Evolutionary conservation across 345 rosid genomes (phyloP).

Genomic region (Citrus maxima): DNA sequence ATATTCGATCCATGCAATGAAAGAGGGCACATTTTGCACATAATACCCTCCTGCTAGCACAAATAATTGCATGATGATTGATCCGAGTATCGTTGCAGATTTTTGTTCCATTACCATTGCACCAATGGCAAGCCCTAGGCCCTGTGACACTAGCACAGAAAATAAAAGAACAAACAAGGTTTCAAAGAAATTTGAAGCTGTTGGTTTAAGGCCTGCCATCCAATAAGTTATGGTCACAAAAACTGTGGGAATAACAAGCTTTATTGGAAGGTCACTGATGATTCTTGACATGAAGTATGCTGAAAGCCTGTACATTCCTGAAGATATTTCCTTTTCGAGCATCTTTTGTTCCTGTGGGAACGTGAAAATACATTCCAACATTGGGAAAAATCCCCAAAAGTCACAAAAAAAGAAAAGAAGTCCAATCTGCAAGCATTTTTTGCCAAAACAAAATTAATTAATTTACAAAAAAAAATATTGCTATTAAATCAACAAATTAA

Average conservation of each 20-base stretch:
- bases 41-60: slow-evolving; percentile 43
- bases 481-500: too few species aligned
- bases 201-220: slow-evolving; percentile 62
- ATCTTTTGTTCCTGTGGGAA: slow-evolving; percentile 75
- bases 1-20: slow-evolving; percentile 49
- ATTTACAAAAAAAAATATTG: too few species aligned
- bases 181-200: slow-evolving; percentile 27
- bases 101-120: slow-evolving; percentile 47
- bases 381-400: slow-evolving; percentile 72
- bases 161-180: slow-evolving; percentile 41
- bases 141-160: slow-evolving; percentile 43
- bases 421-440: slow-evolving; percentile 44
- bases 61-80: slow-evolving; percentile 37
- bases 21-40: slow-evolving; percentile 48
- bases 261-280: slow-evolving; percentile 72
- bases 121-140: slow-evolving; percentile 56
- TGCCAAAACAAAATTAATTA: too few species aligned
- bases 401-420: slow-evolving; percentile 60
- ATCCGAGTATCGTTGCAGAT: slow-evolving; percentile 34
- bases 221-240: slow-evolving; percentile 59
- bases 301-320: slow-evolving; percentile 79
- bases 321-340: slow-evolving; percentile 82
- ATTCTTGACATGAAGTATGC: slow-evolving; percentile 73
- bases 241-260: slow-evolving; percentile 57
- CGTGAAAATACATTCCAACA: slow-evolving; percentile 70